Evolutionary conservation across 441 rosid genomes (phyloP).

Genomic region (Gossypium gossypioides): DNA sequence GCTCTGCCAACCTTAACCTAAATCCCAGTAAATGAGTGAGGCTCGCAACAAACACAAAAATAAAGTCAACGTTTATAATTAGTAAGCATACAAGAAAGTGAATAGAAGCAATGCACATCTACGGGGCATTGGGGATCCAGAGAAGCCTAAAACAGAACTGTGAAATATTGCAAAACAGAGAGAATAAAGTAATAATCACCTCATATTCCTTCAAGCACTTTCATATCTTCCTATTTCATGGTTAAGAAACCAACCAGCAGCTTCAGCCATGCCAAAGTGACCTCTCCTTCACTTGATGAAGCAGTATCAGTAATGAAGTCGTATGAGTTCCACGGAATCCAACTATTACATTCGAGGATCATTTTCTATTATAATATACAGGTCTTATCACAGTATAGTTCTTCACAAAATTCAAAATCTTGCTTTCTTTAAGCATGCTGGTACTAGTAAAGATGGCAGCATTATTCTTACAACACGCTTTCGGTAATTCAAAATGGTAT

Average conservation of each 20-base stretch:
- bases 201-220: slow-evolving; percentile 51
- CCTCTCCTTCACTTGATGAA: too few species aligned
- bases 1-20: slow-evolving; percentile 80
- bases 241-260: too few species aligned
- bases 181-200: slow-evolving; percentile 26
- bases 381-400: slow-evolving; percentile 80
- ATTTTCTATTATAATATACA: slow-evolving; percentile 1
- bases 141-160: not conserved
- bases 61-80: not conserved
- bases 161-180: not conserved
- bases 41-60: slow-evolving; percentile 15
- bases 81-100: not conserved
- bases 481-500: slow-evolving; percentile 72
- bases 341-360: slow-evolving; percentile 61
- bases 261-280: too few species aligned
- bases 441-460: slow-evolving; percentile 45
- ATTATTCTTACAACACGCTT: slow-evolving; percentile 58
- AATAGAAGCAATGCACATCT: not conserved
- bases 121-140: not conserved
- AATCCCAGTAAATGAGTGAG: slow-evolving; percentile 54
- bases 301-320: too few species aligned
- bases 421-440: slow-evolving; percentile 59
- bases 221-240: slow-evolving; percentile 39
- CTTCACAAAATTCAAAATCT: slow-evolving; percentile 58
- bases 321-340: slow-evolving; percentile 2